Conservation (phyloP, 768 basidiomycete species). For the Termitomyces sp. region DNA sequence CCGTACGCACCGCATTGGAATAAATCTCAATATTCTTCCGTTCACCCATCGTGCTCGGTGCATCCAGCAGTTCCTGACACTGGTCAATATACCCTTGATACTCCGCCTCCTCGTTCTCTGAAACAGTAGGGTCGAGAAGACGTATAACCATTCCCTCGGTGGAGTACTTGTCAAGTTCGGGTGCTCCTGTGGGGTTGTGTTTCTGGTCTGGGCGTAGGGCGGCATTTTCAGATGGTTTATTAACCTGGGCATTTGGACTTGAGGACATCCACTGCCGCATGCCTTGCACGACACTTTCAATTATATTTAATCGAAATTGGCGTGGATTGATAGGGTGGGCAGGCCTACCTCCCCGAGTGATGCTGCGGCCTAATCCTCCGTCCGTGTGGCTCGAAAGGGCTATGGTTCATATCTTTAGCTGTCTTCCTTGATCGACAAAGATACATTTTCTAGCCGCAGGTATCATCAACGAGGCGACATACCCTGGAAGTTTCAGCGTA, state of each 20-base stretch:
- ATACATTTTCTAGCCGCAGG: not conserved
- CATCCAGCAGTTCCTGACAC: slow-evolving; percentile 57
- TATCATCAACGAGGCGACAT: slow-evolving; percentile 15
- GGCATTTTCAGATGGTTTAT: slow-evolving; percentile 31
- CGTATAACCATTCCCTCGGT: slow-evolving; percentile 54
- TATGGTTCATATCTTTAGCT: slow-evolving; percentile 57
- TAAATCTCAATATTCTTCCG: slow-evolving; percentile 56
- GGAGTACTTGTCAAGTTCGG: slow-evolving; percentile 36
- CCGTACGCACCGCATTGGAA: slow-evolving; percentile 42
- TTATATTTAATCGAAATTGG: not conserved
- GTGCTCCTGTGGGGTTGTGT: slow-evolving; percentile 22
- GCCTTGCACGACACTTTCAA: slow-evolving; percentile 63
- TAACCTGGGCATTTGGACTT: slow-evolving; percentile 35
- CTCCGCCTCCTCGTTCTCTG: slow-evolving; percentile 59
- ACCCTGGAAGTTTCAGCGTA: slow-evolving; percentile 80
- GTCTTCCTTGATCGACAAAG: slow-evolving; percentile 47
- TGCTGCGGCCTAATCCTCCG: slow-evolving; percentile 27
- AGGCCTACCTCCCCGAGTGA: slow-evolving; percentile 25
- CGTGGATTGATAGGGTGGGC: not conserved
- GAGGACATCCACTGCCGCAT: slow-evolving; percentile 75
- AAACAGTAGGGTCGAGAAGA: slow-evolving; percentile 57
- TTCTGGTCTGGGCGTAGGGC: slow-evolving; percentile 28
- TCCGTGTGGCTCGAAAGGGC: slow-evolving; percentile 69
- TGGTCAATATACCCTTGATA: slow-evolving; percentile 82
- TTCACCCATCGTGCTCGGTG: slow-evolving; percentile 48